Conservation (phyloP, 164 flowering plant genomes). For the Cinnamomum micranthum region DNA sequence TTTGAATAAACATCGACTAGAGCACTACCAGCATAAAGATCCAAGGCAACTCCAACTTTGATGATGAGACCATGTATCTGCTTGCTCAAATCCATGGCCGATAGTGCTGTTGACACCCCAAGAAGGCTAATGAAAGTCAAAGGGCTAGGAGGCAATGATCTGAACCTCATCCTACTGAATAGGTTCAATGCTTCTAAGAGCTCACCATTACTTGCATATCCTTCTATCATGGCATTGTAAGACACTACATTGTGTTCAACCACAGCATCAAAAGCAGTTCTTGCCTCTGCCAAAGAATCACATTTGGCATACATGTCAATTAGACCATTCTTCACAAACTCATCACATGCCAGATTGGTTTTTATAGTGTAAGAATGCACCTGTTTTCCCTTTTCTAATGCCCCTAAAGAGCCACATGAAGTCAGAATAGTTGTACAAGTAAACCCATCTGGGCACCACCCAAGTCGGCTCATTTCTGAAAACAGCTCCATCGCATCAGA, state of each 20-base stretch:
- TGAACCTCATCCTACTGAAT: conserved; percentile 52
- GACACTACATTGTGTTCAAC: conserved; percentile 38
- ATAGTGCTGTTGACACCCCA: conserved; percentile 47
- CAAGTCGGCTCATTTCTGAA: conserved; percentile 39
- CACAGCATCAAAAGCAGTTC: conserved; percentile 40
- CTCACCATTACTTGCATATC: conserved; percentile 43
- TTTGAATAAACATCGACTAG: conserved; percentile 73
- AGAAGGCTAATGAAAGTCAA: conserved; percentile 71
- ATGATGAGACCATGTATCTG: conserved; percentile 60
- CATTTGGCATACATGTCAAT: conserved; percentile 78
- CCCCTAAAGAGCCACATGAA: conserved; percentile 64
- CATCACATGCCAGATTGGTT: conserved; percentile 48
- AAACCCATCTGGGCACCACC: conserved; percentile 57
- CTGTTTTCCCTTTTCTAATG: conserved; percentile 50
- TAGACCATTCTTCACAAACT: conserved; percentile 56
- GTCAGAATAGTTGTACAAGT: conserved; percentile 64
- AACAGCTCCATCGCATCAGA: conserved; percentile 51
- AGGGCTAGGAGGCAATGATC: conserved; percentile 35
- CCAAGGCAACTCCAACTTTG: conserved; percentile 48
- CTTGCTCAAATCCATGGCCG: conserved; percentile 38
- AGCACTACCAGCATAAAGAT: conserved; percentile 56
- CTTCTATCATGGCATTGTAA: conserved; percentile 80
- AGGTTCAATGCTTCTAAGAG: conserved; percentile 45
- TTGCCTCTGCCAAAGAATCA: conserved; percentile 45
- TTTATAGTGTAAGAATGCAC: conserved; percentile 61